Evolutionary conservation across 192 early-diverging fungal species (phyloP), one percentile per base, ranked within the genome.

Genomic region (Diversispora epigaea): DNA sequence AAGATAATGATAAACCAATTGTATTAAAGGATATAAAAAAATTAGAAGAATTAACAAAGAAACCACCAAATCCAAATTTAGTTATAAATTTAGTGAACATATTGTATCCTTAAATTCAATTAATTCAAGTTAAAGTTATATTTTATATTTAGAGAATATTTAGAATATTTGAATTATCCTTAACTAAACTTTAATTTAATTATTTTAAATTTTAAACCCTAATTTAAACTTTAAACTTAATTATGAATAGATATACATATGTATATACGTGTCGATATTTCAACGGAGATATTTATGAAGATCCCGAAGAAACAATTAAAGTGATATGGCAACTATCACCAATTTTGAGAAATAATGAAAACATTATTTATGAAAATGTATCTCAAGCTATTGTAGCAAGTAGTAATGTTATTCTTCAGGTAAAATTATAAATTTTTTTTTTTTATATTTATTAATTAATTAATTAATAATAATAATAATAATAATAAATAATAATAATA

Each of bases 261-360:
- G 49, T 46, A 43, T 61, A 75, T 65, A 52, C 47, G 14, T 75
- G 73, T 52, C 60, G 73, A 5, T 50, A 21, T 41, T 75, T 75
- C 12, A 75, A 75, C 6, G 73, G 73, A 4, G 61, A 64, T 22
- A 55, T 75, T 21, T 52, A 17, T 17, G 73, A 75, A 65, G 43
- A 55, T 41, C 9, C 22, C 4, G 25, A 65, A 65, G 73, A 65
- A 19, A 43, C 73, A 19, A 44, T 40, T 21, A 49, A 49, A 3
- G 14, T 75, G 32, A 6, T 75, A 43, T 75, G 73, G 73, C 49
- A 65, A 43, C 22, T 75, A 54, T 75, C 73, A 6, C 58, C 61
- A 11, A 55, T 62, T n/a, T 45, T 75, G 5, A 6, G 19, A 5
- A 21, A 39, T 17, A 75, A 64, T 4, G 21, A 45, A 19, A 54